Base-by-base conservation (phyloP, 768 basidiomycete genomes). In the Suillus decipiens region DNA sequence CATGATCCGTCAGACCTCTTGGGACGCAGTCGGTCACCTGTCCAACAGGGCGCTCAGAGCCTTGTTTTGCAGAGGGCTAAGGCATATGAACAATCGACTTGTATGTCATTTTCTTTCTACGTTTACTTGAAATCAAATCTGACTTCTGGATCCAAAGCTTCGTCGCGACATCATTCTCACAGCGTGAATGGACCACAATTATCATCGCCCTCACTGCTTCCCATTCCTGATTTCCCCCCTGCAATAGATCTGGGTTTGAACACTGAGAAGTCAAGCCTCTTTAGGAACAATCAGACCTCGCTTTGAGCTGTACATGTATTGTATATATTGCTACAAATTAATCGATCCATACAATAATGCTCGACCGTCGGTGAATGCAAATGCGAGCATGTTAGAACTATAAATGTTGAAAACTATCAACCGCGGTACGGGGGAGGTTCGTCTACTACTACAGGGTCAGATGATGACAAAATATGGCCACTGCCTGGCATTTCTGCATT, bases 201-300 rank as follows among this genome's bases (percentile, higher is more conserved):
- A 69, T 72, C 79, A n/a, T 65, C 77, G 62, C 78, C 81, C n/a
- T 74, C 80, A 0, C 68, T 74, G 28, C 70, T 75, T 37, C 68
- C 74, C 9, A 66, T 77, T 17, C 70, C 73, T 37, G 69, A 70
- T n/a, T 63, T 77, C 55, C 66, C 64, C 42, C 62, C 11, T 34
- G 33, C 17, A 36, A 53, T 33, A 12, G 51, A 68, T 31, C 48
- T 48, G 5, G 33, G 62, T n/a, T 39, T 56, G n/a, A 69, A 71
- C 24, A 43, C 61, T 42, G 60, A 61, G 2, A 57, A 10, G 5
- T 57, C 60, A 45, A 47, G 19, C 60, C 37, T 3, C 63, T 65
- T 67, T 63, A 39, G 19, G 56, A 57, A 57, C 17, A 1, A 6
- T 57, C 24, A 19, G 14, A 12, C 28, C 14, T 41, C 17, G 10